Evolutionary conservation across 768 basidiomycete genomes (phyloP), one percentile per base, ranked within the genome.

Genomic region (Trametes villosa): DNA sequence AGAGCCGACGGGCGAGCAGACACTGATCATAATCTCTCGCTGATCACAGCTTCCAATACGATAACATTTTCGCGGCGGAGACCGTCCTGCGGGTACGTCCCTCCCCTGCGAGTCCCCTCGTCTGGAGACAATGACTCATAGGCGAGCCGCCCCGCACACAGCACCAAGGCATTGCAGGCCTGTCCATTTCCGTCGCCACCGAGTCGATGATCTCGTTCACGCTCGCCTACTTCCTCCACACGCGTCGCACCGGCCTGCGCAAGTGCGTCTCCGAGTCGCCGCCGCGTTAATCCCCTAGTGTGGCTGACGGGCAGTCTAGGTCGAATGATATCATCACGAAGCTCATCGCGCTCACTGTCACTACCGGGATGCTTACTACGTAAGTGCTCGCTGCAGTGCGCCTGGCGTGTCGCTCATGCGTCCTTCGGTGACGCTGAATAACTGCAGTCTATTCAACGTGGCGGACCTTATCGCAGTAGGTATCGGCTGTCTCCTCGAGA

Each of bases 271-370:
- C 24, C 26, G 12, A n/a, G 3, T 27, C 11, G 4, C 17, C 22
- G 5, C 18, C 20, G 20, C 40, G 9, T 20, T 42, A 27, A 4
- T 27, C 45, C 45, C 8, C 9, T 26, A n/a, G n/a, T n/a, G n/a
- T n/a, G n/a, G n/a, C n/a, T n/a, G n/a, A n/a, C n/a, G n/a, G n/a
- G n/a, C n/a, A n/a, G n/a, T n/a, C n/a, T n/a, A 56, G 54, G 22
- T 56, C 54, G 3, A 56, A 56, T 11, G 45, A 56, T 26, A 47
- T 56, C 31, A 38, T 56, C 44, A 47, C 45, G n/a, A 36, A 38
- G n/a, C 54, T 56, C 18, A 47, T 56, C 22, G 17, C 20, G 8
- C 33, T 56, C 18, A 47, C 54, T 7, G 26, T 56, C 7, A 56
- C 54, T 1, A 56, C 54, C 1, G 54, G 54, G 9, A 46, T 56